phyloP scores from a whole-genome alignment of 1,139 yeast species.

The Kodamaea fungicola region DNA sequence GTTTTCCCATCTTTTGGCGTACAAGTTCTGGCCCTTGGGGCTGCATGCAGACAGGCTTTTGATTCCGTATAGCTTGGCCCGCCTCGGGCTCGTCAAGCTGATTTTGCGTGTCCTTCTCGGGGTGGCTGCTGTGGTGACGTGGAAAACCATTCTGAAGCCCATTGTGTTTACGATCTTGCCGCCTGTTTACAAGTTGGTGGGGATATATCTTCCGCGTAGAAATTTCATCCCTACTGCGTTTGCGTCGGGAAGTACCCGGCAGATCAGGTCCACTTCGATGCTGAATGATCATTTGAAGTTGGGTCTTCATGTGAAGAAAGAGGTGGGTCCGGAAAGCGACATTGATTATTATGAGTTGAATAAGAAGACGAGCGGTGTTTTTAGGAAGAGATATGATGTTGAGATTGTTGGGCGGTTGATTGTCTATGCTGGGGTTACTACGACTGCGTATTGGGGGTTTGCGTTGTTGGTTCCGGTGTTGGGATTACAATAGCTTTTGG shows the following conservation, averaged over 20 bases:
- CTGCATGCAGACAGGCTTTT: slow-evolving; percentile 26
- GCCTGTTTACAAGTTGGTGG: slow-evolving; percentile 44
- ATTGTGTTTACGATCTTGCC: slow-evolving; percentile 48
- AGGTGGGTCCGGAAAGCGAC: slow-evolving; percentile 38
- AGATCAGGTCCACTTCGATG: slow-evolving; percentile 39
- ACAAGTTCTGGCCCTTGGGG: slow-evolving; percentile 1
- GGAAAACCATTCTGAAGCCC: slow-evolving; percentile 71
- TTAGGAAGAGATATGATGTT: slow-evolving; percentile 60
- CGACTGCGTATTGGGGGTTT: slow-evolving; percentile 46
- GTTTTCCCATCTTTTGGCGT: slow-evolving; percentile 46
- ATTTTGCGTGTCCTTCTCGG: slow-evolving; percentile 54
- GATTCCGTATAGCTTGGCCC: slow-evolving; percentile 36
- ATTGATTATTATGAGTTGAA: slow-evolving; percentile 42
- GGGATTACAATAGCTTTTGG: slow-evolving; percentile 9
- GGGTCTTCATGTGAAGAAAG: slow-evolving; percentile 28
- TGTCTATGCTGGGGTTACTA: slow-evolving; percentile 71
- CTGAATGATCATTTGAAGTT: slow-evolving; percentile 37
- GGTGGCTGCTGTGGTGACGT: slow-evolving; percentile 52
- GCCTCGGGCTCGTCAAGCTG: slow-evolving; percentile 41
- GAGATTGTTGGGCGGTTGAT: slow-evolving; percentile 70
- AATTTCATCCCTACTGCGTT: slow-evolving; percentile 43
- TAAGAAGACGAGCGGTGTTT: slow-evolving; percentile 35
- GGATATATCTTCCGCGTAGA: slow-evolving; percentile 41
- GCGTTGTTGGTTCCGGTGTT: slow-evolving; percentile 18
- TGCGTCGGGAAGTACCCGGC: slow-evolving; percentile 30